phyloP scores from a whole-genome alignment of 2,329 filamentous ascomycete genomes.

The Ceratocystis smalleyi region DNA sequence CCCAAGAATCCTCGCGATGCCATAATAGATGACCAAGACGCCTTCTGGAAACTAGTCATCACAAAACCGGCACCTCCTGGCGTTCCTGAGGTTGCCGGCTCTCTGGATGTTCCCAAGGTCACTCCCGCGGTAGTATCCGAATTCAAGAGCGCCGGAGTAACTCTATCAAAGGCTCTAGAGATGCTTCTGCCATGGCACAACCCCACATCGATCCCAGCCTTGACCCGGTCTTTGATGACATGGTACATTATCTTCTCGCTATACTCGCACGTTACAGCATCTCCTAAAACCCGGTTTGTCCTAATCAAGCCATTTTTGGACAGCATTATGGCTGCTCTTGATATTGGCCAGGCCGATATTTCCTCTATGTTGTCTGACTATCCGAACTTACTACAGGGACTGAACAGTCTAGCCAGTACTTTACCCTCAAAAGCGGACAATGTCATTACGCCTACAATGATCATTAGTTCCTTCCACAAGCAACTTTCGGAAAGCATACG shows the following conservation, averaged over 20 bases:
- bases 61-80: conserved; percentile 3
- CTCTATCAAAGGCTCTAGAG: conserved; percentile 6
- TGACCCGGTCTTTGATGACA: conserved; percentile 11
- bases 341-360: not conserved
- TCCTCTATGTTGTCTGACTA: not conserved
- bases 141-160: not conserved
- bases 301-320: conserved; percentile 13
- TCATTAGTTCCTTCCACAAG: conserved; percentile 8
- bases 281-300: not conserved
- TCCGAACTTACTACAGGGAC: not conserved
- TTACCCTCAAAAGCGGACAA: not conserved
- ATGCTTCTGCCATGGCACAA: conserved; percentile 8
- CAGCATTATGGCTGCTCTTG: conserved; percentile 8
- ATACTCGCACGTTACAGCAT: not conserved
- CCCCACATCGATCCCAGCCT: not conserved
- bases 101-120: conserved; percentile 1
- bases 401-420: not conserved
- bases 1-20: not conserved
- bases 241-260: conserved; percentile 15
- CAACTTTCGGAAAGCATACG: conserved; percentile 10
- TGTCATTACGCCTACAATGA: not conserved
- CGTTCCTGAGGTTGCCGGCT: conserved; percentile 1
- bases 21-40: conserved; percentile 10
- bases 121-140: not conserved
- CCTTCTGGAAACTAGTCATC: conserved; percentile 14